Evolutionary conservation across 1,139 yeast genomes (phyloP).

Genomic region (Candida sp.): DNA sequence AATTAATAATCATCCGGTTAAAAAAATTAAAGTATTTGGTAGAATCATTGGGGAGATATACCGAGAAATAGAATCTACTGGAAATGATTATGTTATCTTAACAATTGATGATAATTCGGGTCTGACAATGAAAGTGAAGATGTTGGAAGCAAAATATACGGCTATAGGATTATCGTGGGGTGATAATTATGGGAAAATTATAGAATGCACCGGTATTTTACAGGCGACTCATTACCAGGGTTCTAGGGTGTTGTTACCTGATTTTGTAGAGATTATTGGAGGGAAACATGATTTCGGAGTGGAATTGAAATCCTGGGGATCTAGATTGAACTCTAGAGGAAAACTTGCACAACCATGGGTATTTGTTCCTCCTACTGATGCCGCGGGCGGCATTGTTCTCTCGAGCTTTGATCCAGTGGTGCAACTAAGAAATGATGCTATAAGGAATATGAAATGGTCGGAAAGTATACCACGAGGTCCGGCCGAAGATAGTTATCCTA

Average conservation of each 20-base stretch:
- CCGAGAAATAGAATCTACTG: conserved; percentile 4
- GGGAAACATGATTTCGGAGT: conserved; percentile 12
- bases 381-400: not conserved
- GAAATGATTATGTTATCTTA: conserved; percentile 7
- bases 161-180: conserved; percentile 9
- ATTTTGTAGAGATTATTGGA: conserved; percentile 17
- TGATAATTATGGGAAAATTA: conserved; percentile 13
- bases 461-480: not conserved
- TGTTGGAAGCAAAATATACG: conserved; percentile 7
- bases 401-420: not conserved
- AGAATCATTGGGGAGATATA: conserved; percentile 12
- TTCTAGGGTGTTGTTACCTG: conserved; percentile 19
- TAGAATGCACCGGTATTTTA: conserved; percentile 11
- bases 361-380: conserved; percentile 11
- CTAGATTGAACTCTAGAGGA: conserved; percentile 20
- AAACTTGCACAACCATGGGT: conserved; percentile 21
- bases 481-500: not conserved
- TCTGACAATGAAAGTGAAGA: conserved; percentile 9
- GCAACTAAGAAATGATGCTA: not conserved
- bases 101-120: conserved; percentile 15
- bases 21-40: conserved; percentile 11
- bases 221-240: not conserved
- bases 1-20: conserved; percentile 16
- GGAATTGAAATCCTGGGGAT: conserved; percentile 33
- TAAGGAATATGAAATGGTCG: conserved; percentile 1